These are phyloP conservation scores for Claviceps sp. DNA, from an alignment of 2,329 filamentous ascomycete species.

Conservation along the genomic window DNA sequence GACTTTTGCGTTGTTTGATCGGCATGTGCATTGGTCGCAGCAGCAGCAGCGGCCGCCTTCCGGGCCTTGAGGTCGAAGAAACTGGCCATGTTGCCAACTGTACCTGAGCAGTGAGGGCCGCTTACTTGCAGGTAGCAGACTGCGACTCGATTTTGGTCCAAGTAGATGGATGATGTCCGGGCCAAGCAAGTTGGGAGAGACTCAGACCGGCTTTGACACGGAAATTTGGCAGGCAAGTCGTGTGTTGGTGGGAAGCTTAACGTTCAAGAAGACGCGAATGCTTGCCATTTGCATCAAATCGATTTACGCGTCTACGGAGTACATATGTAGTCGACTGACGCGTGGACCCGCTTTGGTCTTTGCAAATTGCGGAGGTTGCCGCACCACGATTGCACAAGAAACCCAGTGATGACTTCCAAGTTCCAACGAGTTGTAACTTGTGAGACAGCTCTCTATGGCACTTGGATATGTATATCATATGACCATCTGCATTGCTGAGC, in stretches of 20 bases:
- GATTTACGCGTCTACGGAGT: not conserved
- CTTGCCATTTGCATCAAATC: not conserved
- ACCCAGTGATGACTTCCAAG: not conserved
- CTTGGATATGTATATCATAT: too few species aligned
- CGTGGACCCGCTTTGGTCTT: not conserved
- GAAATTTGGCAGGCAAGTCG: too few species aligned
- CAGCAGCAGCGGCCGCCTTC: slow-evolving; percentile 62
- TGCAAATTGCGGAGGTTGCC: too few species aligned
- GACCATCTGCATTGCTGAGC: too few species aligned
- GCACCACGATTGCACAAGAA: too few species aligned
- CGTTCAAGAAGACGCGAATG: too few species aligned
- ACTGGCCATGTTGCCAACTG: slow-evolving; percentile 51
- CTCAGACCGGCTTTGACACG: not conserved
- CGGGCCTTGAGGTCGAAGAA: slow-evolving; percentile 96
- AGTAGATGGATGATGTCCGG: not conserved
- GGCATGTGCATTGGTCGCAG: slow-evolving; percentile 46
- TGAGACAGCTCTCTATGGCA: too few species aligned
- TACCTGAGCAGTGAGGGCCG: not conserved
- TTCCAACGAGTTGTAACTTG: not conserved
- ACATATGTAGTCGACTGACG: not conserved
- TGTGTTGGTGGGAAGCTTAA: too few species aligned
- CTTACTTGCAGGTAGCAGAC: not conserved
- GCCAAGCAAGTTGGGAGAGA: not conserved
- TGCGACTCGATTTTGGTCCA: not conserved
- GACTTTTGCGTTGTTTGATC: slow-evolving; percentile 52